Base-by-base conservation (phyloP, 2,329 filamentous ascomycete genomes). In the Cladosporium velox region DNA sequence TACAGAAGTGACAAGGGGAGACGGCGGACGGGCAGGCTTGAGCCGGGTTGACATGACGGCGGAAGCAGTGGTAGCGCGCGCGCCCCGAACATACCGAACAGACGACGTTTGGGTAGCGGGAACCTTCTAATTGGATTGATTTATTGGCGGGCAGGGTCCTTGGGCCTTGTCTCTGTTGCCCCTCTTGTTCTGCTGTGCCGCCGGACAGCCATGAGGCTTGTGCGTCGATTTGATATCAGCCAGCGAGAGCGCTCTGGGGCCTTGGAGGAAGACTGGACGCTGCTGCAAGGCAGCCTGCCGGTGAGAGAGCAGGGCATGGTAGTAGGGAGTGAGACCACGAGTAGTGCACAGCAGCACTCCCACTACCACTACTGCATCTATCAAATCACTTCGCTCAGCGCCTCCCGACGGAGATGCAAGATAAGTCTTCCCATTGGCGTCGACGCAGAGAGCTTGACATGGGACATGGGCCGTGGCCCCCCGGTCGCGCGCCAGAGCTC, bases 131-230 rank as follows among this genome's bases (percentile, higher is more conserved):
- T 35, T 35, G 28, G 44, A 62, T 34, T 44, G 51, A 18, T 7
- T n/a, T 18, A n/a, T n/a, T 44, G 18, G 34, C 32, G 38, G 49
- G 51, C 51, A 64, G 61, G 61, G 61, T 64, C 61, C 12, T 35
- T 35, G 34, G 34, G 34, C 34, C 34, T 38, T 57, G 61, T 57
- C 51, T 44, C 18, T 34, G 51, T n/a, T 41, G 51, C 61, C 61
- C 61, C 61, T 64, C 61, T 55, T 35, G 61, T 64, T 57, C 60
- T 12, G 49, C 24, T 34, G 49, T 34, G 49, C 15, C 12, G 51
- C 35, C 61, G 61, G 61, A 57, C 61, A 57, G 49, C 61, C 61
- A 64, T 64, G 61, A 64, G 61, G 61, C 61, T 55, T 64, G 61
- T 64, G 61, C 61, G 51, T 30, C 34, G 34, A 24, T 35, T 44